Evolutionary conservation across 2,329 filamentous ascomycete genomes (phyloP).

Genomic region (Sporothrix luriei): DNA sequence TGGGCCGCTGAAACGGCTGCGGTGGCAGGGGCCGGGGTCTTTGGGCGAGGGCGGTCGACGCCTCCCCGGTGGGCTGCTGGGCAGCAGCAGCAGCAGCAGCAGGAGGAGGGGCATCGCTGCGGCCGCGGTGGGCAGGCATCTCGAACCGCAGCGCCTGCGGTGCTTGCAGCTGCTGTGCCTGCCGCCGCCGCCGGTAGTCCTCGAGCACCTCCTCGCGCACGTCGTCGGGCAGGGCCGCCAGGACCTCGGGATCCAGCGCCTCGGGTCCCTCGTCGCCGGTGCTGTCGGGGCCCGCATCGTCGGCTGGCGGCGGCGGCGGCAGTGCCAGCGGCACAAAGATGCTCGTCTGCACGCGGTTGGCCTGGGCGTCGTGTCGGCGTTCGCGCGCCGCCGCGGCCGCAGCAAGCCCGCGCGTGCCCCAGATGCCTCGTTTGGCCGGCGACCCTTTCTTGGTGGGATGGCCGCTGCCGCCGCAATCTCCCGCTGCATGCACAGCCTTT

Average conservation of each 20-base stretch:
- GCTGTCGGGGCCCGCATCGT: conserved; percentile 28
- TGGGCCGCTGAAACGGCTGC: conserved; percentile 40
- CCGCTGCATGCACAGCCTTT: not conserved
- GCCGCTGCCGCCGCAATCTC: not conserved
- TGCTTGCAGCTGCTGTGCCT: conserved; percentile 24
- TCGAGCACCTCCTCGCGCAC: conserved; percentile 75
- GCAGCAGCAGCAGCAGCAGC: conserved; percentile 32
- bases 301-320: conserved; percentile 47
- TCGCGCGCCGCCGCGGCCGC: conserved; percentile 43
- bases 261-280: conserved; percentile 46
- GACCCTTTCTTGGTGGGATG: conserved; percentile 13
- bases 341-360: conserved; percentile 71
- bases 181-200: conserved; percentile 63
- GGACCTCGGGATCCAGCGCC: conserved; percentile 69
- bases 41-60: not conserved
- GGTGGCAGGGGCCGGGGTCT: not conserved
- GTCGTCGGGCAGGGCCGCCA: conserved; percentile 80
- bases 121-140: conserved; percentile 42
- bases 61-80: conserved; percentile 33
- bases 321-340: conserved; percentile 55
- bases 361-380: conserved; percentile 57
- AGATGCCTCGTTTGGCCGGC: conserved; percentile 31
- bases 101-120: conserved; percentile 35
- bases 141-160: conserved; percentile 55
- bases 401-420: conserved; percentile 27